These are phyloP conservation scores for Sphenostylis stenocarpa DNA, from an alignment of 306 rosid genomes.

Conservation along the genomic window DNA sequence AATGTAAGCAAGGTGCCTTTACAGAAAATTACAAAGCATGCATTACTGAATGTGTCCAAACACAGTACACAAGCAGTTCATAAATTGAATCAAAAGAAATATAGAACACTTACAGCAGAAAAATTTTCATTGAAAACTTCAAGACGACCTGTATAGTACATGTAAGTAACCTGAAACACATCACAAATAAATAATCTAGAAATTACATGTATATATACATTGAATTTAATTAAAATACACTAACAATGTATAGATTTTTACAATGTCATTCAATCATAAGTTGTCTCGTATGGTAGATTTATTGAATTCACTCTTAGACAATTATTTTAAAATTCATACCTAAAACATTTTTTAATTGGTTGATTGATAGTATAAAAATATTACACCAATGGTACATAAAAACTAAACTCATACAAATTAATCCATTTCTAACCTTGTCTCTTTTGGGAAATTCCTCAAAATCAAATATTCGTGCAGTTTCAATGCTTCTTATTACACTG, in stretches of 20 bases:
- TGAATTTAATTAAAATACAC: not conserved
- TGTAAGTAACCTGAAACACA: constrained; percentile 83
- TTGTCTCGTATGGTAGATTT: not conserved
- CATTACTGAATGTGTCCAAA: not conserved
- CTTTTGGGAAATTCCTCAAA: constrained; percentile 94
- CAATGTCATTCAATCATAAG: not conserved
- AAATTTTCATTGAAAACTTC: constrained; percentile 97
- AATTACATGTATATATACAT: not conserved
- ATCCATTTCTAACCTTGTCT: constrained; percentile 74
- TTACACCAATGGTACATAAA: not conserved
- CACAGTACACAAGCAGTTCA: constrained; percentile 11
- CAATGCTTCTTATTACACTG: constrained; percentile 96
- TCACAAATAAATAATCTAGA: constrained; percentile 31
- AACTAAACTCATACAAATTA: not conserved
- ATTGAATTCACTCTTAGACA: not conserved
- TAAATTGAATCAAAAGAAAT: constrained; percentile 20
- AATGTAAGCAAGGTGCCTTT: not conserved
- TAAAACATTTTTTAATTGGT: not conserved
- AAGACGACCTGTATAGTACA: constrained; percentile 99
- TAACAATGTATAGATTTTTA: not conserved
- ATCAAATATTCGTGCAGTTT: constrained; percentile 93
- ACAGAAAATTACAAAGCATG: constrained; percentile 8
- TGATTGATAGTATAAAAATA: not conserved
- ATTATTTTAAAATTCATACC: not conserved
- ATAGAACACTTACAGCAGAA: constrained; percentile 71